Evolutionary conservation across 176 grass and related monocot genomes (phyloP), one percentile per base, ranked within the genome.

Genomic region (Avena sativa): DNA sequence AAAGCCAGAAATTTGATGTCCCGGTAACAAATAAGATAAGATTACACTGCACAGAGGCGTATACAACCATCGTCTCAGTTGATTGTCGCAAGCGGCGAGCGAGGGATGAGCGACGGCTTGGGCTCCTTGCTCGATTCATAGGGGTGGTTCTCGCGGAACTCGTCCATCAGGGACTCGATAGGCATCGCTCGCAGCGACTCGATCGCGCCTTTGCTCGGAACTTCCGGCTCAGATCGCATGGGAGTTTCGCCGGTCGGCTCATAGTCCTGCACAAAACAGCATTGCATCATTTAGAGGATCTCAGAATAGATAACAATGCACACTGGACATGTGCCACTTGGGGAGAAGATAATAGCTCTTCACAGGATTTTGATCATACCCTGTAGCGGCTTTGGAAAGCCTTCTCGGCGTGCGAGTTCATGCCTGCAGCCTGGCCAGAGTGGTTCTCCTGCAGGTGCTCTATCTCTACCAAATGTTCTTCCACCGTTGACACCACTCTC

Each of bases 171-270:
- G 40, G 89, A 62, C 83, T 99, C 94, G 36, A 99, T 89, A 12
- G 97, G 97, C 94, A 99, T 90, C 19, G 97, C 91, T 48, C 92
- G 90, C 51, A 99, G 75, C 6, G 94, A 99, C 86, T 99, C 97
- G 1, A 99, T 99, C 2, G 71, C 13, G 3, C 81, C 81, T 90
- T 88, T 99, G 91, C 94, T 94, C n/a, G 97, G 97, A 8, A 99
- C 88, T 1, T 93, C 86, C 0, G 87, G 74, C 80, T 94, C 97
- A 0, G 87, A 94, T 83, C 94, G 85, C 30, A 80, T 57, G 12
- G 97, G 97, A 64, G 92, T 99, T 34, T 96, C 97, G n/a, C 94
- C 94, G 2, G 92, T 93, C 3, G 90, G 81, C 58, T 96, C 81
- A 8, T 99, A 97, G 56, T 99, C 97, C 97, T 99, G 82, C 57